Conservation (phyloP, 2,329 filamentous ascomycete genomes). For the Fusarium sp. region DNA sequence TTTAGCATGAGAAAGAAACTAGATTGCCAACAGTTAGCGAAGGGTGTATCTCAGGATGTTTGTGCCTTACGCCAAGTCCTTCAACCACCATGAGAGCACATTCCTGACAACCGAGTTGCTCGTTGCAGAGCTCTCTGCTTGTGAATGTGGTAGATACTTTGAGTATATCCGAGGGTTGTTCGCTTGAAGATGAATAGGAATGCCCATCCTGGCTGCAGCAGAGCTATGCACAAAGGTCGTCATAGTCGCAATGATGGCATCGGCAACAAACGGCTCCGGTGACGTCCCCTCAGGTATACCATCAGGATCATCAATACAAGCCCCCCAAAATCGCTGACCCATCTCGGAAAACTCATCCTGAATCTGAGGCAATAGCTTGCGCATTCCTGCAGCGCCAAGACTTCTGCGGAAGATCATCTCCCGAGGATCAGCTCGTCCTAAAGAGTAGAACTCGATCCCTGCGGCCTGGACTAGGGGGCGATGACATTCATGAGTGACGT, state of each 20-base stretch:
- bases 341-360: conserved; percentile 1
- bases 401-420: conserved; percentile 1
- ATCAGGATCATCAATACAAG: neutral
- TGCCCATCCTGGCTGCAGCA: neutral
- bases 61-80: neutral
- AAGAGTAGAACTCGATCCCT: conserved; percentile 3
- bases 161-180: neutral
- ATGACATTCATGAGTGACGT: neutral
- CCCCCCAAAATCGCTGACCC: neutral
- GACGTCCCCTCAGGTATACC: neutral
- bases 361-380: neutral
- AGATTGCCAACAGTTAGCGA: neutral
- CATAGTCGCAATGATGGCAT: neutral
- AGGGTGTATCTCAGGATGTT: fast-evolving
- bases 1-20: neutral
- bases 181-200: neutral
- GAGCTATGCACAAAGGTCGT: neutral
- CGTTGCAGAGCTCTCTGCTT: neutral
- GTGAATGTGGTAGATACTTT: neutral
- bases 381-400: neutral
- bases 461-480: neutral
- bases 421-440: neutral
- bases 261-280: neutral
- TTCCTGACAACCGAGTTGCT: neutral
- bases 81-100: neutral